These are phyloP conservation scores for Leucocoprinus birnbaumii DNA, from an alignment of 768 basidiomycete species.

Conservation along the genomic window DNA sequence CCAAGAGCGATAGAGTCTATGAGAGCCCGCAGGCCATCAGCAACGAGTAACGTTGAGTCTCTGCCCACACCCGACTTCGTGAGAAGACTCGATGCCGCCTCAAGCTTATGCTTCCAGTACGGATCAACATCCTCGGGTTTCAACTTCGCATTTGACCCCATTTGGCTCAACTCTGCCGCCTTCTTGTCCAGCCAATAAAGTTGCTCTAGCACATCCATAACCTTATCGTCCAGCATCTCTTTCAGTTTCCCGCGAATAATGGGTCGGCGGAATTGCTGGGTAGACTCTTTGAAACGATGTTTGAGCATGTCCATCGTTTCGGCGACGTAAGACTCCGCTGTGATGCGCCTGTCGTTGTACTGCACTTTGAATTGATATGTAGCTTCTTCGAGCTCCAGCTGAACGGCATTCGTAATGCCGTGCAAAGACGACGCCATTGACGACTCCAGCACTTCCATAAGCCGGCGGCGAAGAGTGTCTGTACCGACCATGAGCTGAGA, in stretches of 20 bases:
- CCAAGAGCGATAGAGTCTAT: constrained; percentile 87
- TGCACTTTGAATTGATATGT: constrained; percentile 99
- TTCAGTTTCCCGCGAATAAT: constrained; percentile 88
- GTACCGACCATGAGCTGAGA: constrained; percentile 86
- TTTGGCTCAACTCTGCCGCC: constrained; percentile 64
- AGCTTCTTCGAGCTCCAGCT: constrained; percentile 95
- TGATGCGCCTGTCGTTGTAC: constrained; percentile 93
- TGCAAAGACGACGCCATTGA: constrained; percentile 97
- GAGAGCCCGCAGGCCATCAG: constrained; percentile 85
- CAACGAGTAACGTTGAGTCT: constrained; percentile 91
- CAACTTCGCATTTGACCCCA: constrained; percentile 69
- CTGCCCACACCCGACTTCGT: constrained; percentile 97
- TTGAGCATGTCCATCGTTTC: constrained; percentile 96
- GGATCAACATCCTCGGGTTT: constrained; percentile 77
- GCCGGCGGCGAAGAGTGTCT: constrained; percentile 79
- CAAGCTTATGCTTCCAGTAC: constrained; percentile 96
- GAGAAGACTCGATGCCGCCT: constrained; percentile 87
- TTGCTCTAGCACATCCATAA: constrained; percentile 96
- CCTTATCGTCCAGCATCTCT: constrained; percentile 90
- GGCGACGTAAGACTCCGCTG: constrained; percentile 95
- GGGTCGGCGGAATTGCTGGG: constrained; percentile 83
- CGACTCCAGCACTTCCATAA: constrained; percentile 97
- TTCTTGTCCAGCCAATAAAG: constrained; percentile 96
- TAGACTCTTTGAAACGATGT: constrained; percentile 82
- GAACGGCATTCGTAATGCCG: constrained; percentile 95